These are phyloP conservation scores for Erysimum cheiranthoides DNA, from an alignment of 345 rosid genomes.

Conservation along the genomic window DNA sequence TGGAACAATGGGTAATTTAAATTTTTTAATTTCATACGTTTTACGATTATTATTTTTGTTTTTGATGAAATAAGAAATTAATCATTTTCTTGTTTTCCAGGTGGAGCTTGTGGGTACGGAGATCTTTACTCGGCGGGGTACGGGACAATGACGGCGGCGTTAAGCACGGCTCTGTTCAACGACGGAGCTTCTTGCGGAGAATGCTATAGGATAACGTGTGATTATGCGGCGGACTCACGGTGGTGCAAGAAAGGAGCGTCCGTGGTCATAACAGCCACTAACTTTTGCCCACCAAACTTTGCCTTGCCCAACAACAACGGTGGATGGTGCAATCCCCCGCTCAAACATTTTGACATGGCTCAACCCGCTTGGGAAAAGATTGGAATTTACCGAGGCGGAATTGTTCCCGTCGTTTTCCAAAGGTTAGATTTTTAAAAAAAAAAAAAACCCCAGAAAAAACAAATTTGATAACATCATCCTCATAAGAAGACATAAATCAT, in stretches of 20 bases:
- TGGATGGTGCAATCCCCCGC: slow-evolving; percentile 99
- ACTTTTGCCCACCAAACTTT: slow-evolving; percentile 80
- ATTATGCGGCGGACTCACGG: slow-evolving; percentile 58
- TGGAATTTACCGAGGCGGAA: slow-evolving; percentile 83
- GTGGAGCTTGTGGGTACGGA: slow-evolving; percentile 91
- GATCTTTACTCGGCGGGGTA: slow-evolving; percentile 67
- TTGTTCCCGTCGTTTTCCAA: slow-evolving; percentile 80
- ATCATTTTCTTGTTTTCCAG: slow-evolving; percentile 39
- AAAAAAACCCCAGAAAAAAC: not conserved
- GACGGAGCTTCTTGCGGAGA: slow-evolving; percentile 80
- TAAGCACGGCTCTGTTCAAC: slow-evolving; percentile 77
- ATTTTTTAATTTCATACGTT: not conserved
- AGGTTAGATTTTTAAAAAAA: slow-evolving; percentile 47
- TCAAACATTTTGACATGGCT: slow-evolving; percentile 93
- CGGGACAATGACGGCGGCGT: slow-evolving; percentile 73
- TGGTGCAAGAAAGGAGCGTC: slow-evolving; percentile 74
- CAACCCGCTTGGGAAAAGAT: slow-evolving; percentile 94
- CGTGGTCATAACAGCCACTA: slow-evolving; percentile 71
- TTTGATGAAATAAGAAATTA: not conserved
- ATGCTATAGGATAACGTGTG: slow-evolving; percentile 67
- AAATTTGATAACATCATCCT: not conserved
- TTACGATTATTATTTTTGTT: not conserved
- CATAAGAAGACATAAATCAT: not conserved
- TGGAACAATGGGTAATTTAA: slow-evolving; percentile 74
- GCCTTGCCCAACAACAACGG: slow-evolving; percentile 76